Evolutionary conservation across 2,329 filamentous ascomycete genomes (phyloP), one percentile per base, ranked within the genome.

Genomic region (Huntiella decipiens): DNA sequence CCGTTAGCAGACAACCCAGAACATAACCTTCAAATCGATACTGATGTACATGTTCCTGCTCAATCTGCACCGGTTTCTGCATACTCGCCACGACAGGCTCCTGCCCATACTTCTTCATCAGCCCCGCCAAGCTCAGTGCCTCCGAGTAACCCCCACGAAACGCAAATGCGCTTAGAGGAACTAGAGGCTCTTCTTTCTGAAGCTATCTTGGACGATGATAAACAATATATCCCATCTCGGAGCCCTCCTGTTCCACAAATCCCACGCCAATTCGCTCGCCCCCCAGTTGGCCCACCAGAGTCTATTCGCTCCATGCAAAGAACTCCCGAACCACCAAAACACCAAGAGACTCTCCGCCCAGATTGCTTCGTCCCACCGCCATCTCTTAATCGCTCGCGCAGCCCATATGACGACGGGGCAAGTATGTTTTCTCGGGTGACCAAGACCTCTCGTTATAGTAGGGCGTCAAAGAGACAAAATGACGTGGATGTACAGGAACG

Each of bases 351-450:
- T 41, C 48, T 44, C 33, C 45, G 45, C 17, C 38, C 50, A 6
- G 35, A 38, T 15, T 36, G 40, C 44, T n/a, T 41, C 7, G 19
- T 47, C 10, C 17, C 46, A 8, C 46, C 46, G 3, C 34, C 34
- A 19, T 38, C 39, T 16, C 22, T 28, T 8, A 28, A 45, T 15
- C 5, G 35, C 36, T 15, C 12, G 22, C 17, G 38, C 39, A 4
- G 43, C 44, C 22, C 22, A 11, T 45, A 57, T 8, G 65, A 67
- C 44, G 69, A 63, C 51, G 63, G 64, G 6, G 64, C 64, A 2
- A 75, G 71, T 53, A 58, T 73, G 45, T 73, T 70, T 3, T 74
- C 70, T 47, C 64, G 68, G 34, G 66, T 73, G 45, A 74, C 70
- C 1, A 63, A 67, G 37, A 71, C 67, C 0, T 74, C 71, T 28